Evolutionary conservation across 768 basidiomycete genomes (phyloP), one percentile per base, ranked within the genome.

Genomic region (Mrakia frigida): DNA sequence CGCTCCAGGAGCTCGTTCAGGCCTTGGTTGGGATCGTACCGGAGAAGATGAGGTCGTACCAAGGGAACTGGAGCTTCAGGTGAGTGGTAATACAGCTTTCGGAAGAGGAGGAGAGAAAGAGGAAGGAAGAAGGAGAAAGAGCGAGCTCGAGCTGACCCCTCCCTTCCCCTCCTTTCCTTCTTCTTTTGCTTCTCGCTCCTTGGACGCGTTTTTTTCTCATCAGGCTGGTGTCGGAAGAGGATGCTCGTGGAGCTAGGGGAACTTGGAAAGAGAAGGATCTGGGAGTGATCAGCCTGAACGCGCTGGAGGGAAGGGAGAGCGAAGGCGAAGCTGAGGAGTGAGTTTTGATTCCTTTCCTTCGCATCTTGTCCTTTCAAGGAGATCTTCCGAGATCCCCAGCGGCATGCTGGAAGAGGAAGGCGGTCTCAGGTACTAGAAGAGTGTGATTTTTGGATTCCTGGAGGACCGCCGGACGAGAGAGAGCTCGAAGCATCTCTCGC

Each of bases 261-360:
- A 68, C 25, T 16, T 68, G 65, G 65, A 39, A 68, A 21, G 65
- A 68, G 65, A 68, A 43, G 37, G 65, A 68, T 39, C 65, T 68
- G 10, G 65, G 65, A 0, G 25, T 39, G 18, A 23, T 68, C 37
- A 23, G 39, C 37, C 13, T 68, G 35, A 68, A 43, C 25, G 65
- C 25, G 21, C 33, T 68, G 6, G 65, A 68, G 39, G 37, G 39
- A 0, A 39, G 37, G 39, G 25, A 41, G 7, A 23, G 2, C n/a
- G 65, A 13, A 35, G 35, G 25, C 7, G 65, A 37, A 41, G 16
- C 63, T 23, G 65, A 68, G 6, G 65, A 68, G 65, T 68, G 65
- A 68, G 65, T 68, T 39, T 21, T 33, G 6, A 35, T 14, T 39
- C 33, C 23, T 35, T 67, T 37, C 33, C 23, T 37, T 39, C 25